Evolutionary conservation across 768 basidiomycete genomes (phyloP).

Genomic region (Phaeotremella skinneri): DNA sequence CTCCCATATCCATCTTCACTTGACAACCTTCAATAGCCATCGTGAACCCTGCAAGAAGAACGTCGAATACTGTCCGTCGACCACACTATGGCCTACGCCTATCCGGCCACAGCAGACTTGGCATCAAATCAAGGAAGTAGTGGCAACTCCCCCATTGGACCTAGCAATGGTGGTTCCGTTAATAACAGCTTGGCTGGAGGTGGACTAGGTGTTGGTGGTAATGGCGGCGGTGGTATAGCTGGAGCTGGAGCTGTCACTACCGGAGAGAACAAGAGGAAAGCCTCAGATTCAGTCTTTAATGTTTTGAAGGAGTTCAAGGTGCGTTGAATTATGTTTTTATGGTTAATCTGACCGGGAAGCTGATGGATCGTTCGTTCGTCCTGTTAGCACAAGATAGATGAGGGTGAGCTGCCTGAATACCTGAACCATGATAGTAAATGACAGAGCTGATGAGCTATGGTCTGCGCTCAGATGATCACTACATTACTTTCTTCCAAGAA

Average conservation of each 20-base stretch:
- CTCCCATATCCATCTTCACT: not conserved
- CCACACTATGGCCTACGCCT: conserved; percentile 49
- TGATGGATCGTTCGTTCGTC: conserved; percentile 5
- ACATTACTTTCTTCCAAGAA: conserved; percentile 80
- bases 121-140: not conserved
- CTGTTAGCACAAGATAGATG: conserved; percentile 40
- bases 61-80: too few relatives aligned
- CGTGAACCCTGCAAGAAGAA: not conserved
- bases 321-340: conserved; percentile 1
- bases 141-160: not conserved
- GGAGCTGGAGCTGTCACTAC: not conserved
- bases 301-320: conserved; percentile 45
- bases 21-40: not conserved
- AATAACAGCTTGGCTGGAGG: not conserved
- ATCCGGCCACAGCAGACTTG: conserved; percentile 19
- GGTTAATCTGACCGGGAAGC: not conserved
- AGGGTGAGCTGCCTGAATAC: conserved; percentile 15
- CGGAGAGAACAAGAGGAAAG: conserved; percentile 19
- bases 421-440: conserved; percentile 60
- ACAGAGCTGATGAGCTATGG: conserved; percentile 47
- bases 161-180: not conserved
- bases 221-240: too few relatives aligned
- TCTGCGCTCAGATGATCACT: conserved; percentile 60
- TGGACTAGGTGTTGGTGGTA: too few relatives aligned
- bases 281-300: conserved; percentile 28